Base-by-base conservation (phyloP, 2,329 filamentous ascomycete species). In the Juglanconis juglandina region DNA sequence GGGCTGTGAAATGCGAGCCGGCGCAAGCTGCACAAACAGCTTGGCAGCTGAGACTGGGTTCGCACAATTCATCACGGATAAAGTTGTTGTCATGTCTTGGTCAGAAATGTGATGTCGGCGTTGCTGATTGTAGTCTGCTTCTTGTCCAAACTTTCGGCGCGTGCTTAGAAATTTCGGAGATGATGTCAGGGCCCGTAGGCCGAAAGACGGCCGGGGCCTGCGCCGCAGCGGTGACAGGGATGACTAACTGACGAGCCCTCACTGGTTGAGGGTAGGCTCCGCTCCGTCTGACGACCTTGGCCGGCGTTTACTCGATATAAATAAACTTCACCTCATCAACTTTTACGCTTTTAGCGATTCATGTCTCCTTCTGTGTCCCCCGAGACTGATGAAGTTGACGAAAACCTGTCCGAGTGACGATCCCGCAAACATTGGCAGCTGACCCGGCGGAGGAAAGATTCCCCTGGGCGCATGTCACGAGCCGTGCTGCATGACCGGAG, bases 21-120 rank as follows among this genome's bases (percentile, higher is more conserved):
- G 59, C 61, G 70, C 48, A 32, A 75, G 66, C 59, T 73, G 72
- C 8, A 73, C 61, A 44, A 75, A 73, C 42, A 69, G 60, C 55
- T 61, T 68, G 14, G 72, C 72, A 6, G 67, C 66, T 9, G 72
- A 72, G 0, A 67, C 55, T 9, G 64, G 47, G 62, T 53, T 53
- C 13, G 62, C 34, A 42, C 65, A 67, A 11, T 33, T 49, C 44
- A 64, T 51, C 2, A 24, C 24, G 24, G 24, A 24, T 24, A 24
- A 24, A 24, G 24, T 24, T 24, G 1, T 24, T 24, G 24, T 24
- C 24, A 24, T 24, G 24, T 24, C 24, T 24, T 24, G 24, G 24
- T 24, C 24, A 24, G 24, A 24, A 24, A 24, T 24, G 24, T 24
- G 24, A 24, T 24, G 24, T 24, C 24, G 24, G 24, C 24, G 24